A percentile compares a stretch with the other conserved stretches of the same genome.
These are phyloP conservation scores for Suhomyces guaymorum DNA, from an alignment of 1,139 yeast genomes.

Conservation along the genomic window DNA sequence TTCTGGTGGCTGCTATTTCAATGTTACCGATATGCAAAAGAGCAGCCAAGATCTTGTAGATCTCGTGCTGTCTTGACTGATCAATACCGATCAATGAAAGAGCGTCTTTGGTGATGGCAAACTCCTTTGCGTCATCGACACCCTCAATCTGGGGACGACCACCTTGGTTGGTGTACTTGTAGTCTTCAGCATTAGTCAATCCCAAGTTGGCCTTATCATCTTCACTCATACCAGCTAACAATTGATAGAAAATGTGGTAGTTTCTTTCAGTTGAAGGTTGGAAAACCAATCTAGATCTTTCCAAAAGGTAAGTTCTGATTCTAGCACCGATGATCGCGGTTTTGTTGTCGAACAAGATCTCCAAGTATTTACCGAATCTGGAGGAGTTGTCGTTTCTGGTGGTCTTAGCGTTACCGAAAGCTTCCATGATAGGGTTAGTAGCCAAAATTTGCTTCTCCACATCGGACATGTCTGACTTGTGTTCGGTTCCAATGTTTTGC, in stretches of 20 bases:
- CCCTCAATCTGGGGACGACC: conserved; percentile 72
- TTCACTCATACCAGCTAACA: conserved; percentile 72
- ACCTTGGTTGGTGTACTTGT: conserved; percentile 87
- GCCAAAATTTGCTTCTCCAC: conserved; percentile 95
- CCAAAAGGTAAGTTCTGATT: conserved; percentile 87
- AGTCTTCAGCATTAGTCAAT: conserved; percentile 66
- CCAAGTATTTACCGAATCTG: conserved; percentile 94
- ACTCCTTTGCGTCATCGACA: conserved; percentile 81
- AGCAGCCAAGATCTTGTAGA: conserved; percentile 83
- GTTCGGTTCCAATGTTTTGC: conserved; percentile 39
- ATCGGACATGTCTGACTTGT: conserved; percentile 75
- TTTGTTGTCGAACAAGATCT: conserved; percentile 74
- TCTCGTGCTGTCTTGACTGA: conserved; percentile 58
- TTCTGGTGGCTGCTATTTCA: conserved; percentile 81
- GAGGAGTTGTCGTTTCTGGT: conserved; percentile 97
- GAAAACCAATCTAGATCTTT: conserved; percentile 90
- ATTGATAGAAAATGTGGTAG: conserved; percentile 92
- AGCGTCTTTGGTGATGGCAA: conserved; percentile 72
- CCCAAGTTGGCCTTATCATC: conserved; percentile 61
- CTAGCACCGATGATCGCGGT: conserved; percentile 91
- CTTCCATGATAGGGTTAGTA: conserved; percentile 97
- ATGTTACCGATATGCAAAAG: conserved; percentile 92
- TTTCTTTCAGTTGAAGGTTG: conserved; percentile 90
- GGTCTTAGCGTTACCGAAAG: conserved; percentile 97
- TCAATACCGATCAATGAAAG: conserved; percentile 75